Evolutionary conservation across 169 alveolate species (phyloP), one percentile per base, ranked within the genome.

Genomic region (Toxoplasma gondii): DNA sequence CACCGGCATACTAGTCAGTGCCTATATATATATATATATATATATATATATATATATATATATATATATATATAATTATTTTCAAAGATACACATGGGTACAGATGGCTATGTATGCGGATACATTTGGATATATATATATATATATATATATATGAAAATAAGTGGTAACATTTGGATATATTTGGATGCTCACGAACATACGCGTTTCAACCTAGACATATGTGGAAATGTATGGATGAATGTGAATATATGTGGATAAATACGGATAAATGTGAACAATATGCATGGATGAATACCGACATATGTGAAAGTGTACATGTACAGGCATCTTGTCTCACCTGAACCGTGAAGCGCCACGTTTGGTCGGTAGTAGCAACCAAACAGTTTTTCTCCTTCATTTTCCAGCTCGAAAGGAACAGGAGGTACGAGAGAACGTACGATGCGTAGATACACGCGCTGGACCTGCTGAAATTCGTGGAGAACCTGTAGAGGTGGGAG

Each of bases 381-480:
- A 39, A 31, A 78, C 43, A 78, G 45, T 34, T 0, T 27, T 39
- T 38, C 87, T 16, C 87, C 87, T 34, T 39, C 87, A 44, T 78
- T 34, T n/a, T 38, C 45, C 29, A 78, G 29, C 31, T 78, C 45
- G 45, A 78, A 78, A 78, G 87, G 87, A 27, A 39, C 45, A 7
- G 87, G 87, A 34, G 87, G 29, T 12, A 78, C 87, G 24, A 78
- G 87, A 27, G 45, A 39, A 43, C 90, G 90, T 16, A 45, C 69
- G 43, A 82, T 38, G 49, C 54, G 90, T 31, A 82, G 69, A 49
- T 41, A 82, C 36, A 82, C 31, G 43, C 90, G 54, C 90, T 82
- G 90, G 27, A 82, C 90, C 67, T 82, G 69, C 90, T 39, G 67
- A 31, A 82, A 82, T n/a, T 82, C 90, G 41, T 41, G 36, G 67